Conservation (phyloP, 768 basidiomycete genomes). For the Termitomyces sp. region DNA sequence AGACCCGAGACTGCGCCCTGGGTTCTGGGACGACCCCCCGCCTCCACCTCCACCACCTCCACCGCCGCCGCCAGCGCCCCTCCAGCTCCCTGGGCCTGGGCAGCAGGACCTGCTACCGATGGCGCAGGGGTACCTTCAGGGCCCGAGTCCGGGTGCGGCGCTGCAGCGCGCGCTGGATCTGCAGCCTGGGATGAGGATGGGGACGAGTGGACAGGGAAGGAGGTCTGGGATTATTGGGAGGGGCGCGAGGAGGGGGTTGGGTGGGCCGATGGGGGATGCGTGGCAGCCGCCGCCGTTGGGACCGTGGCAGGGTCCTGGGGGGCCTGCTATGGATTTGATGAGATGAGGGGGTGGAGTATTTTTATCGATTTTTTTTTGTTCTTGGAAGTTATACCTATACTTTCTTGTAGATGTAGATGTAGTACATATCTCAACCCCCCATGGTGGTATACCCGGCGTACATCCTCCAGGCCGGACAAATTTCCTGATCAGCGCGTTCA, state of each 20-base stretch:
- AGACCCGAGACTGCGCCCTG: background rate
- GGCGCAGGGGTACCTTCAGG: background rate
- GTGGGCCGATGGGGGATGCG: constrained; percentile 1
- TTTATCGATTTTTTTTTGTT: too few relatives aligned
- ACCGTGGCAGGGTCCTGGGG: constrained; percentile 9
- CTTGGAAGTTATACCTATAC: too few relatives aligned
- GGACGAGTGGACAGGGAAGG: constrained; percentile 41
- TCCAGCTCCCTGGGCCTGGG: too few relatives aligned
- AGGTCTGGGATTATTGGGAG: constrained; percentile 60
- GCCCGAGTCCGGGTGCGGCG: constrained; percentile 21
- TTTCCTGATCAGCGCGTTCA: constrained; percentile 1
- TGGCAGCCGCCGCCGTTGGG: constrained; percentile 12
- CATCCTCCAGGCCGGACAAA: too few relatives aligned
- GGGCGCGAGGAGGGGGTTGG: constrained; percentile 29
- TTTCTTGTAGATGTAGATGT: too few relatives aligned
- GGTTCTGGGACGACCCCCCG: constrained; percentile 3
- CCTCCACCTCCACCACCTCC: background rate
- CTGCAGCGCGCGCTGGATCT: constrained; percentile 51
- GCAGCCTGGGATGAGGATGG: constrained; percentile 51
- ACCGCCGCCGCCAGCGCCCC: background rate
- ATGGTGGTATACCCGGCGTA: too few relatives aligned
- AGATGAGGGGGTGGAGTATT: background rate
- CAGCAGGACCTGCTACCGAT: background rate
- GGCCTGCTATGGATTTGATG: constrained; percentile 7
- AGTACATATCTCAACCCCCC: too few relatives aligned